Evolutionary conservation across 768 basidiomycete species (phyloP).

Genomic region (Leccinum broughii): DNA sequence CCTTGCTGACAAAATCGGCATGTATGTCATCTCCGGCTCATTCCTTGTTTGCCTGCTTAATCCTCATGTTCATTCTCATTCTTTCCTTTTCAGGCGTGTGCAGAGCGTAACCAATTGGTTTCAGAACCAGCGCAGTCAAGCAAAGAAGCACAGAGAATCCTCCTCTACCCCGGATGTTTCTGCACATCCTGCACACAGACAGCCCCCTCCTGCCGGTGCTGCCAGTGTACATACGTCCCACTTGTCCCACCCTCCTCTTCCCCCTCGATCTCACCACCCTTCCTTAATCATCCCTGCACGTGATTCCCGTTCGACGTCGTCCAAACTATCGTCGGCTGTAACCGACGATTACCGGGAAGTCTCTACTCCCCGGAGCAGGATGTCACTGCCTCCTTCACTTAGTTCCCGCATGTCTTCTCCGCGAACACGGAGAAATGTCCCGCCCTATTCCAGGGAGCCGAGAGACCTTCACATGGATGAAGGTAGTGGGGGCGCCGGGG

Average conservation of each 20-base stretch:
- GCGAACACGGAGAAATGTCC: constrained; percentile 28
- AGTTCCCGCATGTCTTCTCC: constrained; percentile 31
- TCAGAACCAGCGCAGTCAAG: constrained; percentile 79
- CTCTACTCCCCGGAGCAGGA: constrained; percentile 29
- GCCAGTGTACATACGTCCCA: constrained; percentile 8
- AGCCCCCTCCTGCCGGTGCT: constrained; percentile 13
- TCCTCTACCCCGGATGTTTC: constrained; percentile 26
- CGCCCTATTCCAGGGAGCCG: constrained; percentile 29
- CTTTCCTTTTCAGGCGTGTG: constrained; percentile 54
- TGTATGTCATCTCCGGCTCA: constrained; percentile 50
- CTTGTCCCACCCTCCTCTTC: constrained; percentile 15
- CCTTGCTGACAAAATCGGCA: constrained; percentile 69
- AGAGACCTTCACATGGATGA: constrained; percentile 30
- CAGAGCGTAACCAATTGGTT: constrained; percentile 87
- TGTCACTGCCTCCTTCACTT: constrained; percentile 32
- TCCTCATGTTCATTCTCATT: constrained; percentile 14
- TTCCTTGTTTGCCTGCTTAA: constrained; percentile 25
- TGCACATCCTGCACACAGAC: constrained; percentile 13
- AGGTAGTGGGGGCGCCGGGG: constrained; percentile 23
- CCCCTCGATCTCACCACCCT: constrained; percentile 33
- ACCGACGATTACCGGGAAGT: constrained; percentile 21
- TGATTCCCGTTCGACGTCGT: constrained; percentile 14
- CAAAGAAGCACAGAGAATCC: constrained; percentile 64
- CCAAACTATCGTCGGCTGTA: constrained; percentile 15
- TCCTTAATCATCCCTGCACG: constrained; percentile 29